Conservation (phyloP, 129 eudicot species). For the Flaveria ramosissima region DNA sequence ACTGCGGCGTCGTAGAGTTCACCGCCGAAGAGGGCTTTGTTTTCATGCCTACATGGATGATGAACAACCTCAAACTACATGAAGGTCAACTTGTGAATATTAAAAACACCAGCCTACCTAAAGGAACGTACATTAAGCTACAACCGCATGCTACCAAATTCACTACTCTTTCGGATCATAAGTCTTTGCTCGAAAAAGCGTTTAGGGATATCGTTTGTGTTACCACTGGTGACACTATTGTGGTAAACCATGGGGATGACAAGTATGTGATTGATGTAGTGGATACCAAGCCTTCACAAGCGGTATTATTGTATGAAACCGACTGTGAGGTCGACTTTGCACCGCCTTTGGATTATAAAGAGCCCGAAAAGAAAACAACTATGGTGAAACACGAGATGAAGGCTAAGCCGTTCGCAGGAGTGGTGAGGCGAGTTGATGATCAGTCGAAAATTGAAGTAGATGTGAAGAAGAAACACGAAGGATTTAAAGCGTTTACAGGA, state of each 20-base stretch:
- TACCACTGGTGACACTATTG: constrained; percentile 22
- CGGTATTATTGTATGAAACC: constrained; percentile 31
- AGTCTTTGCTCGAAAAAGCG: constrained; percentile 17
- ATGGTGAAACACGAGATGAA: background rate
- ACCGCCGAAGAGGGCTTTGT: constrained; percentile 3
- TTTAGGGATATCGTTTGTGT: constrained; percentile 19
- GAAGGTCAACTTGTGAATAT: constrained; percentile 1
- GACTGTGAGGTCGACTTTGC: constrained; percentile 47
- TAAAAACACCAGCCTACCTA: constrained; percentile 6
- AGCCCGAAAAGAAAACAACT: constrained; percentile 29
- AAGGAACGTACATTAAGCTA: constrained; percentile 34
- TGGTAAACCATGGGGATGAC: constrained; percentile 10
- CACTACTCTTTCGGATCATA: constrained; percentile 10
- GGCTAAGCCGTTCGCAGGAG: background rate
- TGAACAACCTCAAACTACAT: constrained; percentile 5
- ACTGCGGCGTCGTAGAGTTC: constrained; percentile 9
- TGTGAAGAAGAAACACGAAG: background rate
- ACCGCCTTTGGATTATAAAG: constrained; percentile 41
- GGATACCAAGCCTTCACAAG: constrained; percentile 24
- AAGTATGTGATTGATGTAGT: constrained; percentile 28
- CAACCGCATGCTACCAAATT: constrained; percentile 41
- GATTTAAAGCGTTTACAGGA: constrained; percentile 19
- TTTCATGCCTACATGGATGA: constrained; percentile 16
- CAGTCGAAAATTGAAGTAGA: background rate
- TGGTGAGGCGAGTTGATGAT: background rate